Evolutionary conservation across 352 stramenopile species (phyloP).

Genomic region (Phytophthora podocarpi): DNA sequence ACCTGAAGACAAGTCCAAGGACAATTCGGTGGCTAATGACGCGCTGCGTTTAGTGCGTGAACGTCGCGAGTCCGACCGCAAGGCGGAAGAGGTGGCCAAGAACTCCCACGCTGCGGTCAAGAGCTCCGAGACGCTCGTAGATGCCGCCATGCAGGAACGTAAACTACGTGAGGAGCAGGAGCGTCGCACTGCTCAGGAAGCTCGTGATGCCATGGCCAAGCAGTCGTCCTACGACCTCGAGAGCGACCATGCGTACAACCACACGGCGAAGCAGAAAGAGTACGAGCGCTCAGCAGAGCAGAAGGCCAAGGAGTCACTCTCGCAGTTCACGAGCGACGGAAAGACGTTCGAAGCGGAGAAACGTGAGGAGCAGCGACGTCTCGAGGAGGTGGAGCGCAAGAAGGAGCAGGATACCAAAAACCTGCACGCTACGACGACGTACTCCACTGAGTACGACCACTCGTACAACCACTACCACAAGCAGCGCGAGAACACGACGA

Average conservation of each 20-base stretch:
- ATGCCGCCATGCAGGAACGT: conserved; percentile 50
- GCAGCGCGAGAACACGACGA: conserved; percentile 48
- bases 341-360: conserved; percentile 53
- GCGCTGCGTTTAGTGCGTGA: conserved; percentile 45
- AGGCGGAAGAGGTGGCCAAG: conserved; percentile 50
- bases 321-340: conserved; percentile 40
- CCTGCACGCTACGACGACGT: conserved; percentile 45
- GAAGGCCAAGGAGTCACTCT: conserved; percentile 37
- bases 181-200: conserved; percentile 42
- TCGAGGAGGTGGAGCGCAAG: conserved; percentile 31
- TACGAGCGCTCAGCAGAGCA: conserved; percentile 28
- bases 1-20: conserved; percentile 14
- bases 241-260: conserved; percentile 48
- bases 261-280: conserved; percentile 43
- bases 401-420: conserved; percentile 38
- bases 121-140: conserved; percentile 56
- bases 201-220: conserved; percentile 42
- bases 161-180: conserved; percentile 47
- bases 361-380: conserved; percentile 39
- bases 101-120: conserved; percentile 31
- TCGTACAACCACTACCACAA: conserved; percentile 57
- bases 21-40: conserved; percentile 30
- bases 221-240: conserved; percentile 40
- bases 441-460: conserved; percentile 52
- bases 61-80: conserved; percentile 42